Evolutionary conservation across 2,329 filamentous ascomycete genomes (phyloP).

Genomic region (Apiospora hydei): DNA sequence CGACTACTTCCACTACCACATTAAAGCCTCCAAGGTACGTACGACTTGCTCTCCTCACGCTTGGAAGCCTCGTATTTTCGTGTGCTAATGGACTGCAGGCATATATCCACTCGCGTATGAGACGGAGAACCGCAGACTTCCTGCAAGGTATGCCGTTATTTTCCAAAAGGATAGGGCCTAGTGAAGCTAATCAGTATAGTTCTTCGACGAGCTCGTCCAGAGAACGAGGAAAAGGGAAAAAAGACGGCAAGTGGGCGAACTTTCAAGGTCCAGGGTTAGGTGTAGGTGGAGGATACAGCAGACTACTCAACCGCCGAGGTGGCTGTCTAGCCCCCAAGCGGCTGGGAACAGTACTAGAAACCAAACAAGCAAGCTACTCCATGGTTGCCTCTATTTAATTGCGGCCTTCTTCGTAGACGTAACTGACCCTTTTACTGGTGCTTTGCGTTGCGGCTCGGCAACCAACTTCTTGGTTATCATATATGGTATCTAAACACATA

Average conservation of each 20-base stretch:
- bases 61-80: conserved; percentile 25
- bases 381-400: background rate
- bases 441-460: background rate
- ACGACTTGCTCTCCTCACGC: conserved; percentile 26
- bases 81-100: conserved; percentile 57
- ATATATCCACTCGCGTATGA: conserved; percentile 98
- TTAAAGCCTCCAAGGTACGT: conserved; percentile 94
- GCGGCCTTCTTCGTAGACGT: background rate
- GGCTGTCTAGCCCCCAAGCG: background rate
- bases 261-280: conserved; percentile 60
- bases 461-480: background rate
- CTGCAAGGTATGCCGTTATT: conserved; percentile 78
- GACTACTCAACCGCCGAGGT: background rate
- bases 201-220: conserved; percentile 92
- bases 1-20: conserved; percentile 99
- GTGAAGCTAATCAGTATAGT: conserved; percentile 59
- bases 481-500: background rate
- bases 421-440: background rate
- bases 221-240: conserved; percentile 95
- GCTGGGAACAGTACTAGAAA: background rate
- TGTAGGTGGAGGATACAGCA: background rate
- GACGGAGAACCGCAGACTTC: conserved; percentile 96
- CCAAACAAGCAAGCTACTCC: conserved; percentile 6
- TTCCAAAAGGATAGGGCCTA: conserved; percentile 41
- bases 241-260: conserved; percentile 98